Evolutionary conservation across 2,329 filamentous ascomycete genomes (phyloP), one percentile per base, ranked within the genome.

Genomic region (Graphilbum fragrans): DNA sequence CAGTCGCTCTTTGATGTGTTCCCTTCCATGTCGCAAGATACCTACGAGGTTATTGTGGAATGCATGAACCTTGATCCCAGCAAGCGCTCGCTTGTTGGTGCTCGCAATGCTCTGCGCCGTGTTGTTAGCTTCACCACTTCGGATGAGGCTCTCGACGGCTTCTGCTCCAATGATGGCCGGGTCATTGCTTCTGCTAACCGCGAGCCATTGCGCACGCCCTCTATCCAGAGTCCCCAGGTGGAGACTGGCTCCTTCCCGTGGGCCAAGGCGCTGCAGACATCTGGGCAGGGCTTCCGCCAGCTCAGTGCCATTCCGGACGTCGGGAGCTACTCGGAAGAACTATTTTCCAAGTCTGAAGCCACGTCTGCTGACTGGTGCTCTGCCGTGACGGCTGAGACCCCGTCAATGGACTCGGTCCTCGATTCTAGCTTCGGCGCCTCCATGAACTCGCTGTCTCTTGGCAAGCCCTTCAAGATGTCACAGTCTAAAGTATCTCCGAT

Each of bases 1-100:
- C 88, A 96, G 62, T 93, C 85, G 33, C 76, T 98, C 44, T 98
- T 98, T 59, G 92, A 98, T 59, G 86, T 96, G 54, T 98, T 98
- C 62, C 88, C 92, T 32, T 88, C 85, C 61, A 94, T 98, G 90
- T 96, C 90, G 38, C 86, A 94, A 60, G 92, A 98, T 61, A 95
- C 92, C 1, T 98, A 85, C 55, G 87, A 95, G 61, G 86, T 98
- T 50, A 78, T 98, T 61, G 78, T 81, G 40, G 76, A 94, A 63
- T 93, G 86, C 60, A 77, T 98, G 75, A 86, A 86, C 53, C 66
- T 98, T 51, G 90, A 98, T 57, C 92, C 92, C 11, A 75, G 73
- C 59, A 93, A 87, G 69, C 83, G 92, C 42, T 93, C 88, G 27
- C 69, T 98, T 38, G 67, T 73, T 25, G 84, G 77, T 45, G 79